Evolutionary conservation across 257 asterid genomes (phyloP), one percentile per base, ranked within the genome.

Genomic region (Echites panduratus): DNA sequence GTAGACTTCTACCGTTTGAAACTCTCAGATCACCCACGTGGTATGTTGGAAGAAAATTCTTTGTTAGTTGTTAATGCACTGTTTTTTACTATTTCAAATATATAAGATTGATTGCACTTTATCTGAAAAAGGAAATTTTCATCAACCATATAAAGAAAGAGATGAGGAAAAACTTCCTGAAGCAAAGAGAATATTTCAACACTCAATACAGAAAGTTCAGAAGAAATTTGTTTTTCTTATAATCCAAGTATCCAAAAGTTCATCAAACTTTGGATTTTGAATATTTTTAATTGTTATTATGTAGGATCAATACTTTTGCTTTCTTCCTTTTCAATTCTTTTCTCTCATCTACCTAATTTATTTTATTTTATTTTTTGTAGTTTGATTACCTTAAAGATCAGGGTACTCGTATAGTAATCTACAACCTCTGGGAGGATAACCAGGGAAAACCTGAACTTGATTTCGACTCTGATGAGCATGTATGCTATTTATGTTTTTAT

Each of bases 371-470:
- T 65, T 50, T 24, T 73, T 16, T 77, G 71, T 57, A 88, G 98
- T 86, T 93, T 72, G 64, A 86, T 32, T 75, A 49, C 52, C 41
- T 93, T 73, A 50, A 78, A 44, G 90, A 83, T 75, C 95, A 86
- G 59, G 98, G 98, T 7, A 93, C 97, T 2, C 92, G 96, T 0
- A 82, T 93, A 26, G 57, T 93, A 38, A 86, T 93, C 65, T 90
- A 89, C 75, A 93, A 90, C 77, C 93, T 90, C 12, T 90, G 98
- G 98, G 95, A 90, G 84, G 90, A 89, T 19, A 97, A 93, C 9
- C 81, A 79, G 75, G 96, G 91, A 61, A 50, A 75, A 12, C 79
- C 58, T 3, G 98, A 93, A 67, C 86, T 93, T 67, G 95, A 93
- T 78, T 90, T 90, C 64, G 88, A 85, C 43, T 41, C 80, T 2